Evolutionary conservation across 1,139 yeast genomes (phyloP).

Genomic region (Blastobotrys illinoisensis): DNA sequence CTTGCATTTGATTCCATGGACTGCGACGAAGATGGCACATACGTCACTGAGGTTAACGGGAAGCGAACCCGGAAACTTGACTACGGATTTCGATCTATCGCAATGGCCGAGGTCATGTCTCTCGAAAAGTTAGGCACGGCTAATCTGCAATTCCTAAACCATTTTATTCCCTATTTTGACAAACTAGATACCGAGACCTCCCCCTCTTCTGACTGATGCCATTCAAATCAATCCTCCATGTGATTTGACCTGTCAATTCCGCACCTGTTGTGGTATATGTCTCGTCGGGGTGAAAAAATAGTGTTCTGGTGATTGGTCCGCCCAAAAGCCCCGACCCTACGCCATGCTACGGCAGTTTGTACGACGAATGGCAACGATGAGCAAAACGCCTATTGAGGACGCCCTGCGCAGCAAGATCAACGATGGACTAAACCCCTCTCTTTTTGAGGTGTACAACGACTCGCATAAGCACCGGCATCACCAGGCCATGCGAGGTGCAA

Average conservation of each 20-base stretch:
- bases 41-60: not conserved
- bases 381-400: not conserved
- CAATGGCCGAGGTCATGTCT: not conserved
- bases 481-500: constrained; percentile 70
- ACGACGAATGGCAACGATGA: not conserved
- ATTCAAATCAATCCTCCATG: too few species aligned
- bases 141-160: not conserved
- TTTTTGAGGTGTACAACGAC: constrained; percentile 64
- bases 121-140: not conserved
- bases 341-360: not conserved
- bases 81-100: not conserved
- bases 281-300: not conserved
- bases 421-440: constrained; percentile 44
- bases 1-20: not conserved
- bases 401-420: constrained; percentile 37
- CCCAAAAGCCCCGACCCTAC: not conserved
- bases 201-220: too few species aligned
- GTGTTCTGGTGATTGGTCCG: not conserved
- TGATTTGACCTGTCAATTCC: not conserved
- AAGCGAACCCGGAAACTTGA: not conserved
- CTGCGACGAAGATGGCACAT: not conserved
- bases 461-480: constrained; percentile 88
- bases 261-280: too few species aligned
- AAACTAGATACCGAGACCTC: too few species aligned
- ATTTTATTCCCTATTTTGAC: not conserved